Percentiles rank a stretch among this genome's conserved stretches.
These are phyloP conservation scores for Aspergillus pseudoglaucus DNA, from an alignment of 2,329 filamentous ascomycete species.

Conservation along the genomic window DNA sequence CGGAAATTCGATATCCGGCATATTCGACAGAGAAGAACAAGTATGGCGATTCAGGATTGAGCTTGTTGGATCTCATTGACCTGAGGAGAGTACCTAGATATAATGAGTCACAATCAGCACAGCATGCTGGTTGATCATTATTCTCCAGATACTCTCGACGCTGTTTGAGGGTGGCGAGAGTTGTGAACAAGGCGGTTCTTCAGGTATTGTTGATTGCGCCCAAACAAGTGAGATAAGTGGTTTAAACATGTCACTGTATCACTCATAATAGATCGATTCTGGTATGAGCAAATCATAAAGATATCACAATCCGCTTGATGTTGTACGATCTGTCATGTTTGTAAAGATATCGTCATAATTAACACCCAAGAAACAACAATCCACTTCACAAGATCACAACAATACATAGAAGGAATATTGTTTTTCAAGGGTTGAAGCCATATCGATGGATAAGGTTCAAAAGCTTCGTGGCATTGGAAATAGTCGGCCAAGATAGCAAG, in stretches of 20 bases:
- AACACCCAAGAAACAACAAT: conserved; percentile 1
- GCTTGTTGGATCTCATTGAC: not conserved
- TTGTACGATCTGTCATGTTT: not conserved
- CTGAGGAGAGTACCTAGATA: not conserved
- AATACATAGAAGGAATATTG: not conserved
- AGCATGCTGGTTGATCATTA: not conserved
- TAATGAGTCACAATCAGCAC: not conserved
- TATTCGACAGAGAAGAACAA: not conserved
- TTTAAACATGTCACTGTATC: too few species aligned
- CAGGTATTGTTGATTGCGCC: not conserved
- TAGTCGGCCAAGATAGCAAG: conserved; percentile 2
- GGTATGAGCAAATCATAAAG: not conserved
- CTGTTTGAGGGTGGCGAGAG: not conserved
- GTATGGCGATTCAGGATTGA: not conserved
- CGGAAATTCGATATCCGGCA: not conserved
- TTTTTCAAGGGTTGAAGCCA: not conserved
- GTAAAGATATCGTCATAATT: not conserved
- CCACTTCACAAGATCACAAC: not conserved
- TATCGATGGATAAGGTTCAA: not conserved
- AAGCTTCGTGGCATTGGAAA: conserved; percentile 3
- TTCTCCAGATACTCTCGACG: not conserved
- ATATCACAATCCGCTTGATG: not conserved
- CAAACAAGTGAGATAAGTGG: not conserved
- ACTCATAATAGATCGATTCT: not conserved
- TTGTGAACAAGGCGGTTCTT: not conserved